Percentiles rank a stretch among this genome's conserved stretches.
Conservation (phyloP, 2,329 filamentous ascomycete species). For the Penicillium rolfsii region DNA sequence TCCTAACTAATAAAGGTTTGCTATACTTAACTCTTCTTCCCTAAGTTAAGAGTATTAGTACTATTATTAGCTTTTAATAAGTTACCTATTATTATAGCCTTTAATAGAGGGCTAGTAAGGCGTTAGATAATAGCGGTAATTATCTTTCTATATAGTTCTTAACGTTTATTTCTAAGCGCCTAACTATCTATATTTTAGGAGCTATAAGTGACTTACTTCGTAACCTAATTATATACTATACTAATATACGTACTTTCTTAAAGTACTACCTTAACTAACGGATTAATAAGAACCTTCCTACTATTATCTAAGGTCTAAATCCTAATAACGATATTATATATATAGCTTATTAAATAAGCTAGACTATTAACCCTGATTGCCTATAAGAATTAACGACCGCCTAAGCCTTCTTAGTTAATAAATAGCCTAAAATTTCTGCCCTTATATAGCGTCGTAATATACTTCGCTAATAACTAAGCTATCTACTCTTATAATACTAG, state of each 20-base stretch:
- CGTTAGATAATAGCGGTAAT: slow-evolving; percentile 16
- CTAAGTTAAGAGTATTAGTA: slow-evolving; percentile 5
- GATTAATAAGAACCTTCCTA: slow-evolving; percentile 23
- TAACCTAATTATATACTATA: slow-evolving; percentile 23
- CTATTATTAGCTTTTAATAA: slow-evolving; percentile 1
- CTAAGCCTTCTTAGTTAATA: slow-evolving; percentile 29
- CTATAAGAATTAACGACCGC: slow-evolving; percentile 25
- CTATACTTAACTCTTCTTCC: slow-evolving; percentile 1
- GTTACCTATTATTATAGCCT: slow-evolving; percentile 1
- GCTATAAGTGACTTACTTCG: background rate
- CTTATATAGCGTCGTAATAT: slow-evolving; percentile 16
- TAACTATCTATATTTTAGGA: background rate
- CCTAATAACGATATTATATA: slow-evolving; percentile 29
- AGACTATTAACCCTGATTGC: background rate
- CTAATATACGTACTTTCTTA: slow-evolving; percentile 24
- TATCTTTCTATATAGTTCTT: slow-evolving; percentile 2
- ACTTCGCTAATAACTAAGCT: slow-evolving; percentile 11
- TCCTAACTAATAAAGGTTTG: background rate
- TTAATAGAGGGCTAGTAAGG: slow-evolving; percentile 4
- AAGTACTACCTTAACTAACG: slow-evolving; percentile 21
- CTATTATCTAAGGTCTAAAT: slow-evolving; percentile 27
- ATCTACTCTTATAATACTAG: slow-evolving; percentile 13
- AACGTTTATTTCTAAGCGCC: background rate
- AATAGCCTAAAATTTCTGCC: slow-evolving; percentile 19
- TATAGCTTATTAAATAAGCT: slow-evolving; percentile 17